Evolutionary conservation across 257 asterid genomes (phyloP).

Genomic region (Leptodermis oblonga): DNA sequence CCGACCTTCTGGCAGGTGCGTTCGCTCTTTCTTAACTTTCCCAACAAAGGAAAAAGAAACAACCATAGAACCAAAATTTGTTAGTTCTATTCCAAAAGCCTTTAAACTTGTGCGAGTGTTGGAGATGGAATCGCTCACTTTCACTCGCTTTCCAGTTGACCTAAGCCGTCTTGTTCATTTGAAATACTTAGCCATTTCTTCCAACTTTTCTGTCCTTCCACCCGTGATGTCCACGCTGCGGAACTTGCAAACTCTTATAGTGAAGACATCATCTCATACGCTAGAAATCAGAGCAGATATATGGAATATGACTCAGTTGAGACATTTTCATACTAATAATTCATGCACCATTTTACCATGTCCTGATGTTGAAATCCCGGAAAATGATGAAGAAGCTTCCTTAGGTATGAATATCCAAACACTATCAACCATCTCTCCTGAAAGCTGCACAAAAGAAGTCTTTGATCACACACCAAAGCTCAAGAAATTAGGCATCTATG

Average conservation of each 20-base stretch:
- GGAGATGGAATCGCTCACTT: background rate
- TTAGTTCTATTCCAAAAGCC: background rate
- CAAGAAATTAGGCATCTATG: conserved; percentile 21
- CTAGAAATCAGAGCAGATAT: conserved; percentile 29
- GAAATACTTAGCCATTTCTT: conserved; percentile 34
- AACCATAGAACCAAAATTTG: background rate
- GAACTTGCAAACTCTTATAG: conserved; percentile 24
- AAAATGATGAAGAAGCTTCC: background rate
- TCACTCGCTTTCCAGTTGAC: conserved; percentile 13
- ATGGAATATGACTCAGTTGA: conserved; percentile 36
- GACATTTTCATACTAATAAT: conserved; percentile 38
- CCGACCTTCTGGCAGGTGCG: conserved; percentile 6
- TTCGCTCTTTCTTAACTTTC: conserved; percentile 15
- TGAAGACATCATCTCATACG: conserved; percentile 13
- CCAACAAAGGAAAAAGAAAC: background rate
- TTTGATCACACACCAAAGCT: background rate
- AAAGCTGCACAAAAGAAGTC: conserved; percentile 15
- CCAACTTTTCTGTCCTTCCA: conserved; percentile 8
- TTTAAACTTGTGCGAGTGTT: background rate
- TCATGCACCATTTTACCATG: conserved; percentile 13
- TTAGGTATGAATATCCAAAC: conserved; percentile 6
- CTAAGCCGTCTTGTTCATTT: conserved; percentile 28
- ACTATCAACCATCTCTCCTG: conserved; percentile 15
- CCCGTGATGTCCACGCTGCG: conserved; percentile 10
- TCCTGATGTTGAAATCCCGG: background rate